Evolutionary conservation across 495 filamentous ascomycete genomes (phyloP), one percentile per base, ranked within the genome.

Genomic region (Barbatosphaeria neglecta): DNA sequence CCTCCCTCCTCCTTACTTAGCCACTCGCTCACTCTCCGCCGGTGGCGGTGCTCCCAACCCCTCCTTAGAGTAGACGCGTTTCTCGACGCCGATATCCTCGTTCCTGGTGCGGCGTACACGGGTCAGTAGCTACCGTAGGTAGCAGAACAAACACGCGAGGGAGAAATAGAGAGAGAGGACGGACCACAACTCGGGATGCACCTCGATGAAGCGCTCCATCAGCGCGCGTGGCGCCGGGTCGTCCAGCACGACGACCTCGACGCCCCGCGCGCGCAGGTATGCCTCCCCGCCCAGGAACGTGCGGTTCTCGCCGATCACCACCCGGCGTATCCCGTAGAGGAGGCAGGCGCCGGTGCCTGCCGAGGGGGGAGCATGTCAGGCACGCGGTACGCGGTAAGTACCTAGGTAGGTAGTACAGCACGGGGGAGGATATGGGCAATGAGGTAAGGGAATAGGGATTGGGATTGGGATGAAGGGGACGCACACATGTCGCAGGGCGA

Each of bases 401-500:
- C n/a, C n/a, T n/a, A n/a, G n/a, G n/a, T n/a, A n/a, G n/a, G n/a
- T n/a, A n/a, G n/a, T n/a, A n/a, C n/a, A n/a, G n/a, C n/a, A n/a
- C n/a, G n/a, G n/a, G n/a, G n/a, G n/a, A n/a, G n/a, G n/a, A n/a
- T n/a, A n/a, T n/a, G n/a, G n/a, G n/a, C n/a, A n/a, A n/a, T n/a
- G n/a, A n/a, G n/a, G n/a, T n/a, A n/a, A n/a, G n/a, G n/a, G n/a
- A n/a, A n/a, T n/a, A n/a, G n/a, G n/a, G n/a, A n/a, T n/a, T n/a
- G n/a, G n/a, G n/a, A n/a, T n/a, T 13, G 23, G 22, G n/a, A 19
- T 19, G 15, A 11, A n/a, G 37, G 20, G 13, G 28, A 49, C 60
- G 53, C 83, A 71, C 85, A 90, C 86, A 92, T 92, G 59, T 89
- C 82, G 59, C 87, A 94, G 0, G 86, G 87, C 13, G 86, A 90